These are phyloP conservation scores for Apiospora kogelbergensis DNA, from an alignment of 2,329 filamentous ascomycete genomes.

Conservation along the genomic window DNA sequence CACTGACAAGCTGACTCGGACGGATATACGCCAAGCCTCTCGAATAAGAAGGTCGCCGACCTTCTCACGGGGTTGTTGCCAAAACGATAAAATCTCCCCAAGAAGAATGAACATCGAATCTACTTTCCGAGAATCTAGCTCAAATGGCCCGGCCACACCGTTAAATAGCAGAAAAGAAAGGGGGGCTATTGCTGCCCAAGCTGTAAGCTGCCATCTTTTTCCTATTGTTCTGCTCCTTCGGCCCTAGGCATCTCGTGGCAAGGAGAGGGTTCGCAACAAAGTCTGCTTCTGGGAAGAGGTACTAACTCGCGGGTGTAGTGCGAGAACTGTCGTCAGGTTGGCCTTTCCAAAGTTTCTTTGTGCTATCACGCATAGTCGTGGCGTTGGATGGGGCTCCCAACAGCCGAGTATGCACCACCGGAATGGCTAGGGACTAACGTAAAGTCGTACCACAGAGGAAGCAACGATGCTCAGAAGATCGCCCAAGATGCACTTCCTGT, in stretches of 20 bases:
- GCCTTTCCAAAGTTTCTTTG: constrained; percentile 5
- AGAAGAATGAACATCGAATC: constrained; percentile 25
- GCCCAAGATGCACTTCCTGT: constrained; percentile 62
- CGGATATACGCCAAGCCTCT: neutral
- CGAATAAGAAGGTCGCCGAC: neutral
- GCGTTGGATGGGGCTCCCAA: constrained; percentile 21
- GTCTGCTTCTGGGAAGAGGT: neutral
- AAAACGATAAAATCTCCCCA: neutral
- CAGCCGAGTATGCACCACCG: neutral
- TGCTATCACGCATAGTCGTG: constrained; percentile 40
- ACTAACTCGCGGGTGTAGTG: constrained; percentile 1
- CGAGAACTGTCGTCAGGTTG: constrained; percentile 14
- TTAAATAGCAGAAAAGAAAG: constrained; percentile 36
- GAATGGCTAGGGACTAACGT: neutral
- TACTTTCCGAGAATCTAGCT: constrained; percentile 29
- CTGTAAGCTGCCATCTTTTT: constrained; percentile 23
- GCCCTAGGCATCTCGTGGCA: neutral
- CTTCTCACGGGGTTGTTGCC: neutral
- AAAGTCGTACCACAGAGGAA: constrained; percentile 43
- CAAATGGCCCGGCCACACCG: constrained; percentile 32
- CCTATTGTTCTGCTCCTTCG: neutral
- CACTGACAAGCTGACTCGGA: neutral
- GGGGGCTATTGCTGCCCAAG: constrained; percentile 40
- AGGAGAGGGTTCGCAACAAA: too few species aligned
- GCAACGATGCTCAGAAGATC: constrained; percentile 63